These are phyloP conservation scores for Leishmania turanica DNA, from an alignment of 208 protist species.

Conservation along the genomic window DNA sequence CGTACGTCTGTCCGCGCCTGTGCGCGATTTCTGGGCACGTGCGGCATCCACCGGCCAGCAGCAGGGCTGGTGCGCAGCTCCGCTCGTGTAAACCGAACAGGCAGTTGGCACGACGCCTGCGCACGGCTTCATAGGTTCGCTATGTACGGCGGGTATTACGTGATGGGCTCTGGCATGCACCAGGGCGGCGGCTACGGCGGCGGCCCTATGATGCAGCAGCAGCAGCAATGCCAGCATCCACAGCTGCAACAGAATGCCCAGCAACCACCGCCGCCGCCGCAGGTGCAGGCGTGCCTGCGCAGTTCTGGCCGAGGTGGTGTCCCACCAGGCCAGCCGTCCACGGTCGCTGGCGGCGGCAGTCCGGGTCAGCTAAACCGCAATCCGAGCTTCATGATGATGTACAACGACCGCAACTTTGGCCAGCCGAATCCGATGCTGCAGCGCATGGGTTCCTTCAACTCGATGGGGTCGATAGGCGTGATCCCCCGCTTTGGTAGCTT, in stretches of 20 bases:
- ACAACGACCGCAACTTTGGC: slow-evolving; percentile 24
- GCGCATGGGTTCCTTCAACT: slow-evolving; percentile 11
- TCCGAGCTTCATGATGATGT: slow-evolving; percentile 34
- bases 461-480: slow-evolving; percentile 6
- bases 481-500: slow-evolving; percentile 20
- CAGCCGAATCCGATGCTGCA: slow-evolving; percentile 9
- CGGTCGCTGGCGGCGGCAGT: not conserved
- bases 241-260: slow-evolving; percentile 5
- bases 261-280: not conserved
- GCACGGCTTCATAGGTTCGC: not conserved
- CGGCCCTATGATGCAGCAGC: slow-evolving; percentile 18
- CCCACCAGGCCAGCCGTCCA: not conserved
- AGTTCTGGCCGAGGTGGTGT: not conserved
- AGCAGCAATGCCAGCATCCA: slow-evolving; percentile 8
- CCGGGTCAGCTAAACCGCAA: slow-evolving; percentile 11
- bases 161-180: slow-evolving; percentile 30
- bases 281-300: not conserved
- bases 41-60: not conserved
- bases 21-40: not conserved
- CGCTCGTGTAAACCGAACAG: not conserved
- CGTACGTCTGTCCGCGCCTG: not conserved
- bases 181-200: slow-evolving; percentile 14
- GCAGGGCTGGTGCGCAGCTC: not conserved
- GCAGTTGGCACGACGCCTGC: not conserved
- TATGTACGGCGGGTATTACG: slow-evolving; percentile 37